A percentile compares a stretch with the other conserved stretches of the same genome.
Conservation (phyloP, 441 rosid species). For the Metrosideros polymorpha region DNA sequence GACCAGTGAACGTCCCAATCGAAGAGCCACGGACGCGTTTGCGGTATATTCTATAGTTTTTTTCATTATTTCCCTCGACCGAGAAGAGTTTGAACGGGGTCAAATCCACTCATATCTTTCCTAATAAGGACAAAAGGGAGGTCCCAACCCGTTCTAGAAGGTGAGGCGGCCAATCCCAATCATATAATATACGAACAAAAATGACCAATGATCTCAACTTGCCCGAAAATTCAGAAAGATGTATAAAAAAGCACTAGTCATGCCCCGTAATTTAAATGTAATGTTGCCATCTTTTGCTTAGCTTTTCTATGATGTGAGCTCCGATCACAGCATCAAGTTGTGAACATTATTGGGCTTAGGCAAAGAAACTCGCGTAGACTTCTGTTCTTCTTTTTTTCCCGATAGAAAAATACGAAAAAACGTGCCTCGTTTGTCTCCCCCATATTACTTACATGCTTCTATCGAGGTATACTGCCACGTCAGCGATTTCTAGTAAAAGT, state of each 20-base stretch:
- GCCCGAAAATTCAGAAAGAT: not conserved
- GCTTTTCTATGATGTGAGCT: not conserved
- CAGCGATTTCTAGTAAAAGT: fast-evolving
- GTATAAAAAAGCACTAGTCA: not conserved
- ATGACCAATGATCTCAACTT: not conserved
- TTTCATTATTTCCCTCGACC: not conserved
- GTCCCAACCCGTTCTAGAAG: not conserved
- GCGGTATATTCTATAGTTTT: not conserved
- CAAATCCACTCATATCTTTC: not conserved
- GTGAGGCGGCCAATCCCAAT: not conserved
- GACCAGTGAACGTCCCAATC: not conserved
- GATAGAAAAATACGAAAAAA: not conserved
- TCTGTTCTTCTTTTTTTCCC: not conserved
- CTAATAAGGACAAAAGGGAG: not conserved
- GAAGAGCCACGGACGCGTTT: not conserved
- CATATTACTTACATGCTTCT: not conserved
- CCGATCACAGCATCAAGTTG: not conserved
- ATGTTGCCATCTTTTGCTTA: not conserved
- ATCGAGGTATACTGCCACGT: fast-evolving
- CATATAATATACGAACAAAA: not conserved
- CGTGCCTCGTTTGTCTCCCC: not conserved
- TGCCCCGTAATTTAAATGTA: not conserved
- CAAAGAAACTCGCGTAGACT: not conserved
- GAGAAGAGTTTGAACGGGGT: not conserved
- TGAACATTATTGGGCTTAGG: not conserved